phyloP scores from a whole-genome alignment of 176 grass and related monocot species.

The Rhynchospora tenuis region DNA sequence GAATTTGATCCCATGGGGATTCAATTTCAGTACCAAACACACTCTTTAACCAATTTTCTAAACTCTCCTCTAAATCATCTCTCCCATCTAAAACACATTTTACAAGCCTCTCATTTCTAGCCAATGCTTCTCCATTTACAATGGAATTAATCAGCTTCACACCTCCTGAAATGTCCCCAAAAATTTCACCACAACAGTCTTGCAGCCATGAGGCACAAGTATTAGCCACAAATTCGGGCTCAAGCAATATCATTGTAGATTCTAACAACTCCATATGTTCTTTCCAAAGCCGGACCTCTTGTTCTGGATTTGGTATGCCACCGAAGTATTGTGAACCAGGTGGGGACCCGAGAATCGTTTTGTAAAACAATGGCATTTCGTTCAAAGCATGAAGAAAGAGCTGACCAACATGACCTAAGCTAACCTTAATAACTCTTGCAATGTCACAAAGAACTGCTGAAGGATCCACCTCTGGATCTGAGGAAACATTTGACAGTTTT shows the following conservation, averaged over 20 bases:
- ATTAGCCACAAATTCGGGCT: slow-evolving; percentile 46
- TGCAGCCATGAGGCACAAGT: slow-evolving; percentile 69
- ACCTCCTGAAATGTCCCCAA: slow-evolving; percentile 44
- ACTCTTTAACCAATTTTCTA: slow-evolving; percentile 88
- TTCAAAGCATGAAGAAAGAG: slow-evolving; percentile 68
- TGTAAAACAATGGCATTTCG: slow-evolving; percentile 88
- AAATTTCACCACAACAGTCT: slow-evolving; percentile 65
- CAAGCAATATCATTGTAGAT: slow-evolving; percentile 70
- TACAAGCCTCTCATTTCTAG: slow-evolving; percentile 58
- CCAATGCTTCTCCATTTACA: slow-evolving; percentile 57
- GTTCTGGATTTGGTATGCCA: slow-evolving; percentile 83
- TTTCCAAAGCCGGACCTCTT: slow-evolving; percentile 72
- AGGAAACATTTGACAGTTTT: slow-evolving; percentile 33
- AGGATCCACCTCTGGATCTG: slow-evolving; percentile 51
- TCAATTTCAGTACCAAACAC: slow-evolving; percentile 89
- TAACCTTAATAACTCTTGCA: slow-evolving; percentile 53
- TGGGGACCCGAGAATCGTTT: slow-evolving; percentile 69
- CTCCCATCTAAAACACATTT: slow-evolving; percentile 54
- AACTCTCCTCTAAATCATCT: slow-evolving; percentile 63
- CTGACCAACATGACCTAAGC: slow-evolving; percentile 74
- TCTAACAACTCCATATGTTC: slow-evolving; percentile 80
- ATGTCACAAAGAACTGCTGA: slow-evolving; percentile 60
- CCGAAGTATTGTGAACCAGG: slow-evolving; percentile 82
- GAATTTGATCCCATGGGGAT: slow-evolving; percentile 92
- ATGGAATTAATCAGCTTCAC: slow-evolving; percentile 60